phyloP scores from a whole-genome alignment of 352 stramenopile species.

The Peronospora belbahrii region DNA sequence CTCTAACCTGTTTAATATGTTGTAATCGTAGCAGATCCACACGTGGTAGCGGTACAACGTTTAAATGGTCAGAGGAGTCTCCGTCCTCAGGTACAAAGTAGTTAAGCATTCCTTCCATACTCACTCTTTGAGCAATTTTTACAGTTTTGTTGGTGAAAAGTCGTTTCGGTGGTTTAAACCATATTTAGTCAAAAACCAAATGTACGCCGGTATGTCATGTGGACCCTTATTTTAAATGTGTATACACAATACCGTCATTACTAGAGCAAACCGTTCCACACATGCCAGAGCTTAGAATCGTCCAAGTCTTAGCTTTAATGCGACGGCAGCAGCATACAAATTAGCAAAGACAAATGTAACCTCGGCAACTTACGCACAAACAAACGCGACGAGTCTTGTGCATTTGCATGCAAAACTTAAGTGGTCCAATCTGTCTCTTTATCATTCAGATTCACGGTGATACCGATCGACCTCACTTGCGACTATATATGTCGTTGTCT shows the following conservation, averaged over 20 bases:
- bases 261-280: too few species aligned
- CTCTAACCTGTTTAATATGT: constrained; percentile 74
- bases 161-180: too few species aligned
- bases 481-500: constrained; percentile 30
- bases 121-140: neutral
- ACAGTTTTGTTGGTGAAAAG: neutral
- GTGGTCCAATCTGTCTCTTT: neutral
- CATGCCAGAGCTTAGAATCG: too few species aligned
- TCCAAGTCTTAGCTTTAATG: neutral
- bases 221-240: too few species aligned
- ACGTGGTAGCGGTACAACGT: constrained; percentile 73
- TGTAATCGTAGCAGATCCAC: constrained; percentile 65
- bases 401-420: constrained; percentile 3
- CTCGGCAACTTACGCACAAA: constrained; percentile 1
- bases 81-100: constrained; percentile 84
- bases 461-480: neutral
- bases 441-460: neutral
- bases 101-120: constrained; percentile 84
- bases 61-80: constrained; percentile 79
- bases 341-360: constrained; percentile 17
- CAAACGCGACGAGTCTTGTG: constrained; percentile 6
- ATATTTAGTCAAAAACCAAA: too few species aligned
- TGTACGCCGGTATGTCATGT: too few species aligned
- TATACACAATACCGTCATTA: too few species aligned
- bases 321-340: constrained; percentile 10